phyloP scores from a whole-genome alignment of 495 filamentous ascomycete genomes.

The Talaromyces borbonicus region DNA sequence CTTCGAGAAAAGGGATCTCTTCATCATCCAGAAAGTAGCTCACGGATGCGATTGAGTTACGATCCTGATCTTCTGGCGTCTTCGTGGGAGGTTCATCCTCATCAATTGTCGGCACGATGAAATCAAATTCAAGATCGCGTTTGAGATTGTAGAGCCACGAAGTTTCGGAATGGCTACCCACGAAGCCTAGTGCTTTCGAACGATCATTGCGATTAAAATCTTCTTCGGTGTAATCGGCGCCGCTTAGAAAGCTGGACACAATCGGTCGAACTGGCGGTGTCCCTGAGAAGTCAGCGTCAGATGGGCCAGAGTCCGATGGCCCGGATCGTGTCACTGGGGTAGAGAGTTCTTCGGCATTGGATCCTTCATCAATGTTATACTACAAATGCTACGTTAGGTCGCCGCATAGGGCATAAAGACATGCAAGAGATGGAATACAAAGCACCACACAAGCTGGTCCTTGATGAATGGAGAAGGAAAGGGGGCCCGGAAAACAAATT shows the following conservation, averaged over 20 bases:
- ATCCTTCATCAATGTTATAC: slow-evolving; percentile 8
- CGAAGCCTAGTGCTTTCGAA: slow-evolving; percentile 44
- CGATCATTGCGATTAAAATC: slow-evolving; percentile 47
- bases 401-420: neutral
- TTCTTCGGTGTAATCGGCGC: slow-evolving; percentile 47
- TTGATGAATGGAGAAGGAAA: slow-evolving; percentile 7
- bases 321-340: slow-evolving; percentile 10
- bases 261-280: slow-evolving; percentile 10
- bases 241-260: slow-evolving; percentile 31
- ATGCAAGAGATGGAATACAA: neutral
- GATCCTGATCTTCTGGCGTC: slow-evolving; percentile 15
- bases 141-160: slow-evolving; percentile 48
- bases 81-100: neutral
- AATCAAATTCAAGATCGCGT: slow-evolving; percentile 23
- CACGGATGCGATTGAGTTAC: slow-evolving; percentile 25
- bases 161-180: slow-evolving; percentile 54
- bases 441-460: neutral
- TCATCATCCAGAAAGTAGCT: slow-evolving; percentile 51
- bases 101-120: neutral
- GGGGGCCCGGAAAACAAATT: neutral
- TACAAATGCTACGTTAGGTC: slow-evolving; percentile 9
- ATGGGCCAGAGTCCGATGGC: slow-evolving; percentile 13
- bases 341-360: slow-evolving; percentile 11
- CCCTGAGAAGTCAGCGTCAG: slow-evolving; percentile 14
- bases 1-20: slow-evolving; percentile 27